Evolutionary conservation across 345 rosid species (phyloP).

Genomic region (Cardamine occulta): DNA sequence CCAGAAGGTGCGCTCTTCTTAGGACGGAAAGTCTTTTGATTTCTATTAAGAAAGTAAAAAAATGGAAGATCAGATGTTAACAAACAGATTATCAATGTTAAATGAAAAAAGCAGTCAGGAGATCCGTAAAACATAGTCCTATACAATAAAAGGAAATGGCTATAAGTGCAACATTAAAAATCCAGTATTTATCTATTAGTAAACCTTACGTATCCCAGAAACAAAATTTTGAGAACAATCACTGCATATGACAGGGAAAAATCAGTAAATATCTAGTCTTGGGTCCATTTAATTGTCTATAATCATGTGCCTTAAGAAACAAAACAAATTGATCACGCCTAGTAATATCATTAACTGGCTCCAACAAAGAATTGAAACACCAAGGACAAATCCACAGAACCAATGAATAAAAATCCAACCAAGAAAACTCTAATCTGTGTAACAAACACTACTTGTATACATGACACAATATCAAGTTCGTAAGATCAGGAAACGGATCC

Average conservation of each 20-base stretch:
- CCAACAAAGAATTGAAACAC: slow-evolving; percentile 16
- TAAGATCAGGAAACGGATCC: slow-evolving; percentile 9
- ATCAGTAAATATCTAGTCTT: background rate
- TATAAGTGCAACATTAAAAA: background rate
- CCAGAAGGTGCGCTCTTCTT: slow-evolving; percentile 98
- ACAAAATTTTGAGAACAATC: background rate
- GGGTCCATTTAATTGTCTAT: background rate
- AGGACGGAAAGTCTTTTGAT: slow-evolving; percentile 97
- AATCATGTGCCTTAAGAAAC: background rate
- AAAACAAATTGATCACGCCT: slow-evolving; percentile 5
- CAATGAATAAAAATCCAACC: background rate
- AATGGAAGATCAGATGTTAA: background rate
- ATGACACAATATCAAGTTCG: background rate
- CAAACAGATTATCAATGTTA: slow-evolving; percentile 16
- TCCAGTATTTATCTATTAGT: background rate
- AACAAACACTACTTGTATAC: background rate
- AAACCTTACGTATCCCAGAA: background rate
- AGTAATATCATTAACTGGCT: background rate
- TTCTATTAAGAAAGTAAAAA: slow-evolving; percentile 54
- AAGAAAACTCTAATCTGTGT: background rate
- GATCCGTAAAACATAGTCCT: background rate
- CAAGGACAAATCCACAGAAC: background rate
- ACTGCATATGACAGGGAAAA: slow-evolving; percentile 4
- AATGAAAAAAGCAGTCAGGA: background rate
- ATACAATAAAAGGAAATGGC: background rate